phyloP scores from a whole-genome alignment of 805 yeast species.

The Candida nonsorbophila region DNA sequence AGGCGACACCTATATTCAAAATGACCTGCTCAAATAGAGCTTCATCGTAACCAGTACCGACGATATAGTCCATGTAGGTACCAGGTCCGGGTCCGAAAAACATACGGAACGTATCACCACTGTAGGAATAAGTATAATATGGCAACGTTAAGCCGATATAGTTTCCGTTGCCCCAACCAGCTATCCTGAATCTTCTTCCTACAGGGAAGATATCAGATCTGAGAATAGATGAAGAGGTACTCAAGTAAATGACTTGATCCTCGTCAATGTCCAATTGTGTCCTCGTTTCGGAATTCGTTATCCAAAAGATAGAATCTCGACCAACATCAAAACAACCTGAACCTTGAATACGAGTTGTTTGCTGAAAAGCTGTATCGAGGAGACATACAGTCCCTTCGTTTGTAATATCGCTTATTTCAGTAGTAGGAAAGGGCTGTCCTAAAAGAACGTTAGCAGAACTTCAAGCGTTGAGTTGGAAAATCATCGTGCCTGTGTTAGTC shows the following conservation, averaged over 20 bases:
- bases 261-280: no score
- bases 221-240: conserved; percentile 8
- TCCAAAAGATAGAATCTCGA: conserved; percentile 3
- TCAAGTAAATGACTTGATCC: conserved; percentile 11
- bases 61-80: conserved; percentile 9
- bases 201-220: conserved; percentile 3
- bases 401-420: conserved; percentile 7
- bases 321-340: conserved; percentile 18
- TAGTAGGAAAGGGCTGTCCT: conserved; percentile 7
- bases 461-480: conserved; percentile 7
- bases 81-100: conserved; percentile 1
- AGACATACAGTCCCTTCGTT: conserved; percentile 22
- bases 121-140: conserved; percentile 5
- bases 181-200: conserved; percentile 9
- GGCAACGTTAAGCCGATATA: conserved; percentile 10
- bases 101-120: conserved; percentile 3
- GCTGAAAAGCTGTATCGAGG: conserved; percentile 10
- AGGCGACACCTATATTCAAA: conserved; percentile 1
- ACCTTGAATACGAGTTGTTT: conserved; percentile 13
- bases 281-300: conserved; percentile 5
- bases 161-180: conserved; percentile 12
- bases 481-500: conserved; percentile 10
- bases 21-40: neutral
- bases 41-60: conserved; percentile 14
- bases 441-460: conserved; percentile 6